Conservation (phyloP, 116 monocot genomes). For the Iris pallida region DNA sequence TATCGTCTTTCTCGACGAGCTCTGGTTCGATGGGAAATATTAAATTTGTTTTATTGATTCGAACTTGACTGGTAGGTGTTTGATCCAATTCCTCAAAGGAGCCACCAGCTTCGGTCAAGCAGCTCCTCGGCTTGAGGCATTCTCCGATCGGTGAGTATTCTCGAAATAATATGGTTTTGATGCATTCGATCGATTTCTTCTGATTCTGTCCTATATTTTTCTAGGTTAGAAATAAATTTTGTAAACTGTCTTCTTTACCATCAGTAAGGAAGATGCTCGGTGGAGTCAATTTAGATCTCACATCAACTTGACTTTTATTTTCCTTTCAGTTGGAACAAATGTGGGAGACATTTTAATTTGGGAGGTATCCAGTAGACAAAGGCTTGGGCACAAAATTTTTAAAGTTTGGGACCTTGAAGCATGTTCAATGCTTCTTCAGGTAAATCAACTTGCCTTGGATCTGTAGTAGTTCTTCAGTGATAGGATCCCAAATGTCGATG, state of each 20-base stretch:
- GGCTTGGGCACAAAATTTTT: conserved; percentile 41
- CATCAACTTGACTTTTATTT: background rate
- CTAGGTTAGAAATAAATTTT: conserved; percentile 7
- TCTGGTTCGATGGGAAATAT: too few species aligned
- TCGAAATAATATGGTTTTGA: too few species aligned
- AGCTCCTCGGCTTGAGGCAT: too few species aligned
- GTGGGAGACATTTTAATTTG: conserved; percentile 72
- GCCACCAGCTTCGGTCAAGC: too few species aligned
- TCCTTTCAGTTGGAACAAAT: conserved; percentile 62
- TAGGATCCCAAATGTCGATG: too few species aligned
- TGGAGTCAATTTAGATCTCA: background rate
- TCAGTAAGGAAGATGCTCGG: background rate
- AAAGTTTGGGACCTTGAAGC: conserved; percentile 60
- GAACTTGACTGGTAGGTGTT: too few species aligned
- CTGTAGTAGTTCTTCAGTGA: conserved; percentile 1
- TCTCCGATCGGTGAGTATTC: too few species aligned
- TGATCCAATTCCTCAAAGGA: too few species aligned
- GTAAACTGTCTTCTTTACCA: background rate
- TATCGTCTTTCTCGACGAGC: too few species aligned
- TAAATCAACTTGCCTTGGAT: conserved; percentile 7
- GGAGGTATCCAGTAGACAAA: conserved; percentile 59
- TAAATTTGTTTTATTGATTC: too few species aligned
- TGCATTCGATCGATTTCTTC: too few species aligned
- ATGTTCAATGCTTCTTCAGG: conserved; percentile 36
- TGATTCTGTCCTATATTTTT: too few species aligned